Evolutionary conservation across 2,329 filamentous ascomycete genomes (phyloP).

Genomic region (Aspergillus sp.): DNA sequence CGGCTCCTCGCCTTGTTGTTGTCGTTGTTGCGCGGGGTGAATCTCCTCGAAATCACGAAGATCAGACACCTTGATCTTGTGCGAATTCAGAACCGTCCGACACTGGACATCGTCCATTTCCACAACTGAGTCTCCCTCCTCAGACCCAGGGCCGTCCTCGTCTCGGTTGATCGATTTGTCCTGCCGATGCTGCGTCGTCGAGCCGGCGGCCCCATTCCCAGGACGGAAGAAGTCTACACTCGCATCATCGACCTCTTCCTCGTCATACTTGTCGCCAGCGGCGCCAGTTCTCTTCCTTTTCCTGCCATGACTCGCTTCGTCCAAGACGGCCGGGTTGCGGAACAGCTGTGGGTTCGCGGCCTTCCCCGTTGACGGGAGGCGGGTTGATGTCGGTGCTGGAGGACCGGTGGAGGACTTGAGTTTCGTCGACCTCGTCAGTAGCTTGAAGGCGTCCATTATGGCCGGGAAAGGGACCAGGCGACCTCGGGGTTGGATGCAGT

Average conservation of each 20-base stretch:
- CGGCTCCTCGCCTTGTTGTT: conserved; percentile 24
- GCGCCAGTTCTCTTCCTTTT: conserved; percentile 31
- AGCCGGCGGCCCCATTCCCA: conserved; percentile 13
- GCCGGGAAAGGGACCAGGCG: no score
- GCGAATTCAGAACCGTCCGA: conserved; percentile 62
- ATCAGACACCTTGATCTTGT: conserved; percentile 76
- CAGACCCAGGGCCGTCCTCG: conserved; percentile 12
- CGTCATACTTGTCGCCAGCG: conserved; percentile 12
- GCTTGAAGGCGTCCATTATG: conserved; percentile 38
- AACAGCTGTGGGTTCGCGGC: conserved; percentile 31
- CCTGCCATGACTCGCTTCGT: conserved; percentile 17
- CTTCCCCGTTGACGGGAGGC: conserved; percentile 33
- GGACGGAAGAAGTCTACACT: conserved; percentile 31
- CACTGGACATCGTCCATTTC: conserved; percentile 59
- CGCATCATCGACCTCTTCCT: conserved; percentile 13
- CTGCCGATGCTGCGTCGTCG: conserved; percentile 8
- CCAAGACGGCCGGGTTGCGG: conserved; percentile 19
- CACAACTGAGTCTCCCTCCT: conserved; percentile 17
- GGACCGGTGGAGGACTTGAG: conserved; percentile 25
- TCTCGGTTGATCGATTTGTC: conserved; percentile 13
- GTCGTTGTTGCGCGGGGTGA: conserved; percentile 11
- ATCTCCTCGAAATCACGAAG: conserved; percentile 46
- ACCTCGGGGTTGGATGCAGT: conserved; percentile 4
- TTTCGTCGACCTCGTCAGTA: conserved; percentile 37
- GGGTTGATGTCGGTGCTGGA: conserved; percentile 16